Evolutionary conservation across 441 rosid genomes (phyloP), one percentile per base, ranked within the genome.

Genomic region (Bocquillonia castaneifolia): DNA sequence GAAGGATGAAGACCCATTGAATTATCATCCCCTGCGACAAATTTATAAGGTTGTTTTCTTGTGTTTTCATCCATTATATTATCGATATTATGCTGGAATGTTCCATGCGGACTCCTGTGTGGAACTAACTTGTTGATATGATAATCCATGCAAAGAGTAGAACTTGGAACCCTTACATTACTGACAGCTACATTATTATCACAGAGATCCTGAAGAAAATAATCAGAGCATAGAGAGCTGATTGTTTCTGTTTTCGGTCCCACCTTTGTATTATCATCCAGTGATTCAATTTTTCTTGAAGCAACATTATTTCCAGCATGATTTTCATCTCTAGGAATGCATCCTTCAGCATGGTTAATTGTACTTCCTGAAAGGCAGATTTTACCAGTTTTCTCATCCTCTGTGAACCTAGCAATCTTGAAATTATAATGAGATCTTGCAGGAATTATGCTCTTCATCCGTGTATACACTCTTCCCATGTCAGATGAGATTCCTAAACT

Each of bases 371-470:
- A 10, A 76, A 57, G 32, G 77, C 68, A 36, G 36, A 63, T 71
- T 78, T 77, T 75, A 65, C 64, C 63, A 10, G 7, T 28, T 62
- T 64, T 72, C 64, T 58, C 74, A 23, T 64, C 76, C 61, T 75
- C 82, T 79, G 53, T 22, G 54, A 50, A 28, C 74, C 61, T 67
- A 57, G 52, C 39, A 62, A 25, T 40, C 48, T 39, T 55, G 0
- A 47, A 61, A 65, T 58, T 53, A 72, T 47, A 15, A 45, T 59
- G 70, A 59, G 64, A 63, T 63, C 74, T 68, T 45, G 66, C 39
- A 48, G 88, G 84, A 83, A 80, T 55, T 50, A 67, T 66, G 69
- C 76, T 72, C 31, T 65, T 78, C 91, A 80, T 85, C 87, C 85
- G 79, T 23, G 78, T 79, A 72, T 80, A 69, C 26, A 78, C 47